These are phyloP conservation scores for Violaceomyces palustris DNA, from an alignment of 1,284 basidiomycete genomes.

Conservation along the genomic window DNA sequence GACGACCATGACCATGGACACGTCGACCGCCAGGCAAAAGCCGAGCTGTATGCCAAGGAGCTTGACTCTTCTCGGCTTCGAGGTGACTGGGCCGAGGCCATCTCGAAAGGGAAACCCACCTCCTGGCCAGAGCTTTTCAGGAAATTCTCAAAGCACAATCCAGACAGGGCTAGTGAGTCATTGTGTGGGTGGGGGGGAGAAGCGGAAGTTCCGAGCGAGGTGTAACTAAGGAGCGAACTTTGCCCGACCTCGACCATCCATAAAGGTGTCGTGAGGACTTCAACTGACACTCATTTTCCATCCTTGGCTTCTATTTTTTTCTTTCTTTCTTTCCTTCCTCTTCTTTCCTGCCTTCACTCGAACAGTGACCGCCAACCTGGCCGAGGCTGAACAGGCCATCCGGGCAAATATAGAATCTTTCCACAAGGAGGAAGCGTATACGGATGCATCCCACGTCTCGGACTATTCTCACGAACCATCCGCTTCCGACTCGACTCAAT, in stretches of 20 bases:
- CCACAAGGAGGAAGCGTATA: constrained; percentile 22
- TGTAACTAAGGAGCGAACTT: constrained; percentile 53
- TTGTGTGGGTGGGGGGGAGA: constrained; percentile 61
- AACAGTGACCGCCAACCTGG: constrained; percentile 22
- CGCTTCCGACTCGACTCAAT: constrained; percentile 15
- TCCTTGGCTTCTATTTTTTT: neutral
- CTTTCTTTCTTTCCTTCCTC: neutral
- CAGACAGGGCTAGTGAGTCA: constrained; percentile 32
- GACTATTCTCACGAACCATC: constrained; percentile 24
- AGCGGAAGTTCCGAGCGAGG: constrained; percentile 68
- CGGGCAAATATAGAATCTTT: constrained; percentile 22
- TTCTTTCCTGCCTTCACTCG: too few relatives aligned
- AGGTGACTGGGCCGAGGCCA: constrained; percentile 34
- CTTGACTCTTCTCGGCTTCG: constrained; percentile 44
- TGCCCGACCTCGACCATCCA: too few relatives aligned
- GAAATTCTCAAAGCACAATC: constrained; percentile 53
- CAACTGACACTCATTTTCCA: constrained; percentile 1
- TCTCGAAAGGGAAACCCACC: constrained; percentile 5
- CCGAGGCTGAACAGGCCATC: constrained; percentile 31
- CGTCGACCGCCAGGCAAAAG: constrained; percentile 34
- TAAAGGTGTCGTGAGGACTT: too few relatives aligned
- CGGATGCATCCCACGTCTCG: constrained; percentile 29
- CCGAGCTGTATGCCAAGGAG: constrained; percentile 41
- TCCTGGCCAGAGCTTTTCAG: constrained; percentile 50
- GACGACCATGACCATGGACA: too few relatives aligned